phyloP scores from a whole-genome alignment of 202 grass and related monocot species.

The Sporobolus alterniflorus region DNA sequence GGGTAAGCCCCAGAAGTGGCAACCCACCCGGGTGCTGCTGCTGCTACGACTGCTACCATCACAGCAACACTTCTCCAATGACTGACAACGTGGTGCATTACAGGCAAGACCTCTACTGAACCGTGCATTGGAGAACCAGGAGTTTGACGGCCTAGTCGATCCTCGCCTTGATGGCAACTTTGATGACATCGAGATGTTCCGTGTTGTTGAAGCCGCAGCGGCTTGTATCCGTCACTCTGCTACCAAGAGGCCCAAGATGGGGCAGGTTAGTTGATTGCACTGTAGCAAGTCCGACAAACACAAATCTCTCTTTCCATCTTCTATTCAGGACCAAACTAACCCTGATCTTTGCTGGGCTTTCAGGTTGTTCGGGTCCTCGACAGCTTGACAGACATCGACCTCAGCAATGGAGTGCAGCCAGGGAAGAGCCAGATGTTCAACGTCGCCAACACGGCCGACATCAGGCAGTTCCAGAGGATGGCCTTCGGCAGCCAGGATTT shows the following conservation, averaged over 20 bases:
- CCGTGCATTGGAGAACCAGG: constrained; percentile 66
- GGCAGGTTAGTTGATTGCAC: constrained; percentile 43
- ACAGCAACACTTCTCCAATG: not conserved
- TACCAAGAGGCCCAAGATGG: constrained; percentile 82
- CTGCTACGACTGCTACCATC: not conserved
- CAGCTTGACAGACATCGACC: constrained; percentile 70
- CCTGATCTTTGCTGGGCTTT: not conserved
- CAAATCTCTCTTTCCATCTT: not conserved
- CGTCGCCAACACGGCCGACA: constrained; percentile 76
- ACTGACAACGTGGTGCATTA: not conserved
- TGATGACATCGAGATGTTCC: constrained; percentile 83
- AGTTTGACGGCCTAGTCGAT: constrained; percentile 76
- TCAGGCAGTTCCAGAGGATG: constrained; percentile 88
- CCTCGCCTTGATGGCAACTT: constrained; percentile 54
- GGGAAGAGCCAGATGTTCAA: constrained; percentile 95
- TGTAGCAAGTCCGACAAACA: not conserved
- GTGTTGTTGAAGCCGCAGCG: constrained; percentile 73
- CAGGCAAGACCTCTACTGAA: constrained; percentile 73
- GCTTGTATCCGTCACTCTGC: constrained; percentile 92
- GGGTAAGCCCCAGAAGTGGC: constrained; percentile 56
- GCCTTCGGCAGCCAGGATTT: constrained; percentile 91
- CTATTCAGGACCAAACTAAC: not conserved
- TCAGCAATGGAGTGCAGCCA: constrained; percentile 81
- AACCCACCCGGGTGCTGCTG: not conserved
- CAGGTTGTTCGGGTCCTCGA: constrained; percentile 89